Base-by-base conservation (phyloP, 2,329 filamentous ascomycete genomes). In the Ophiostoma triangulosporum region DNA sequence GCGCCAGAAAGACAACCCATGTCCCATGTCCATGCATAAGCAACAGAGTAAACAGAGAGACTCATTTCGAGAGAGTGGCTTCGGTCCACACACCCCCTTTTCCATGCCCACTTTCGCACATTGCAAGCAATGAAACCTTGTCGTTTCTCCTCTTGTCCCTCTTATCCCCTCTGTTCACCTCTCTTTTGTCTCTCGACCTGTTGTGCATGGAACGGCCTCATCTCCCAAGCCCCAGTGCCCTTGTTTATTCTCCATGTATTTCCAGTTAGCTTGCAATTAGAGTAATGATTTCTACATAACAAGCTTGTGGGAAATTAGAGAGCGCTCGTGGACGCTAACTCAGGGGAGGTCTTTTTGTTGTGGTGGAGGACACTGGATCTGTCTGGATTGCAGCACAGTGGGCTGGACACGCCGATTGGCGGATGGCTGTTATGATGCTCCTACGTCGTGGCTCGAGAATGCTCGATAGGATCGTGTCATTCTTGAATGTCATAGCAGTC, bases 291-390 rank as follows among this genome's bases (percentile, higher is more conserved):
- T 26, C 46, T 26, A 22, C n/a, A n/a, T n/a, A 31, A 46, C 53
- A 51, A 51, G 53, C 50, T 48, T 53, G 38, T 56, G 59, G 59
- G 59, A 60, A 60, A 60, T 60, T 60, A 43, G 52, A 57, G 54
- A 53, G 32, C 56, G 54, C 56, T 40, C 33, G 20, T 48, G 53
- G 48, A 50, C 58, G 55, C 58, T 60, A 60, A 56, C 51, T 53
- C 58, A 60, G 56, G 58, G 58, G 56, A 51, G 54, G 20, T 14
- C 36, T 17, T 40, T 40, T 40, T 40, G 36, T 20, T 40, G 36
- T 22, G 20, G 20, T 22, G 12, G 36, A 40, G 20, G 36, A 20
- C 36, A 22, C 36, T 40, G 36, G 36, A 17, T 40, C 12, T 17
- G 20, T 14, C 38, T 43, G 38, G 38, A 43, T 24, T 43, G 38